Evolutionary conservation across 1,284 basidiomycete genomes (phyloP).

Genomic region (Moesziomyces globuligerus): DNA sequence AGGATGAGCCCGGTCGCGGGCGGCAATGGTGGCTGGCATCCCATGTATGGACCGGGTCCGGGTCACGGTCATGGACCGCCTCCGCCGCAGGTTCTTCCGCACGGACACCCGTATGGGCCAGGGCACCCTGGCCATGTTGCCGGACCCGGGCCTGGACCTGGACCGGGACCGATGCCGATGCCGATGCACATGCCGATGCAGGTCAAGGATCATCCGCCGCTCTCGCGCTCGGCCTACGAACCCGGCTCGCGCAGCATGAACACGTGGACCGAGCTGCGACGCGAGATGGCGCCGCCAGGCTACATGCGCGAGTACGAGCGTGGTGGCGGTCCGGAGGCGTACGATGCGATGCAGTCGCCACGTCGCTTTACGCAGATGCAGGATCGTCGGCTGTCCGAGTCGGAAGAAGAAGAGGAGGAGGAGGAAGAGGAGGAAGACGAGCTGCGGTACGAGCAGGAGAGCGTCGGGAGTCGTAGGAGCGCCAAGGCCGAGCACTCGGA

Average conservation of each 20-base stretch:
- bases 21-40: slow-evolving; percentile 35
- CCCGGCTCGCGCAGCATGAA: slow-evolving; percentile 52
- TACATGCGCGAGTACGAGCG: slow-evolving; percentile 37
- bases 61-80: slow-evolving; percentile 13
- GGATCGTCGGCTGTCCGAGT: slow-evolving; percentile 34
- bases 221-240: slow-evolving; percentile 49
- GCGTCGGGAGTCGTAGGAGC: background rate
- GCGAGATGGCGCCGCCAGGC: slow-evolving; percentile 36
- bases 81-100: background rate
- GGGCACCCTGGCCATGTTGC: slow-evolving; percentile 6
- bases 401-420: slow-evolving; percentile 23
- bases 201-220: slow-evolving; percentile 42
- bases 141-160: slow-evolving; percentile 12
- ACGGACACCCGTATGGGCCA: slow-evolving; percentile 10
- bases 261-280: slow-evolving; percentile 39
- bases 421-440: slow-evolving; percentile 46
- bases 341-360: slow-evolving; percentile 19
- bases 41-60: slow-evolving; percentile 18
- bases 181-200: slow-evolving; percentile 40
- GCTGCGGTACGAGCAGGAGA: slow-evolving; percentile 23
- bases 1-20: slow-evolving; percentile 29
- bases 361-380: slow-evolving; percentile 42
- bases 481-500: slow-evolving; percentile 7
- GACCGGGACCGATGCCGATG: slow-evolving; percentile 26
- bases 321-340: slow-evolving; percentile 5